Percentiles rank a stretch among this genome's conserved stretches.
These are phyloP conservation scores for Sporisorium exsertum DNA, from an alignment of 1,284 basidiomycete genomes.

Conservation along the genomic window DNA sequence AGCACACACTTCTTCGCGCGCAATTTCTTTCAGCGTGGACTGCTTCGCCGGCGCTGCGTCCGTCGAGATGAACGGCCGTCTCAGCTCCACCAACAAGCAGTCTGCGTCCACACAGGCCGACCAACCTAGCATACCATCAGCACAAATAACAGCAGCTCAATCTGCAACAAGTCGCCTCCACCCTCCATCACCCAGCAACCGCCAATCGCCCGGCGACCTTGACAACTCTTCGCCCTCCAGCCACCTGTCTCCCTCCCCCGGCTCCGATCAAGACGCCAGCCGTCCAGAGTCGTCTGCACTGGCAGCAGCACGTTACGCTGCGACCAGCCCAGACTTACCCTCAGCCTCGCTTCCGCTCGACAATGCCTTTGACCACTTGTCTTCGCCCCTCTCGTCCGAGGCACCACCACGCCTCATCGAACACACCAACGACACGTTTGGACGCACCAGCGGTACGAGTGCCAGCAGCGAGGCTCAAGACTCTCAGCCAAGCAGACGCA, in stretches of 20 bases:
- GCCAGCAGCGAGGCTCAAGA: conserved; percentile 14
- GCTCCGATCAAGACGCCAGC: conserved; percentile 4
- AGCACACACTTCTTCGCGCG: neutral
- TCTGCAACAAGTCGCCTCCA: conserved; percentile 1
- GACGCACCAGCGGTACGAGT: conserved; percentile 21
- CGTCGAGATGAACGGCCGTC: conserved; percentile 22
- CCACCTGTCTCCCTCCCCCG: conserved; percentile 16
- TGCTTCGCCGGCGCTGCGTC: neutral
- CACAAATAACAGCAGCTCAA: neutral
- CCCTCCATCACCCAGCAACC: conserved; percentile 1
- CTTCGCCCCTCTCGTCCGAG: conserved; percentile 9
- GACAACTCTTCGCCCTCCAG: conserved; percentile 25
- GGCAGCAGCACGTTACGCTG: conserved; percentile 13
- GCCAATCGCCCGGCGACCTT: conserved; percentile 8
- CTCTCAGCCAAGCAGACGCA: conserved; percentile 13
- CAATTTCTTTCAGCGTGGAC: neutral
- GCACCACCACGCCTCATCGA: conserved; percentile 2
- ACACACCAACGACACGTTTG: conserved; percentile 28
- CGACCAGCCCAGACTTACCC: neutral
- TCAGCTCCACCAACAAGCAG: conserved; percentile 11
- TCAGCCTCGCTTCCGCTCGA: conserved; percentile 5
- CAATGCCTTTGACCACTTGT: conserved; percentile 1
- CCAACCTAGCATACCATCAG: neutral
- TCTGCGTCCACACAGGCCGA: neutral
- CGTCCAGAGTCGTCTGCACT: conserved; percentile 27